A percentile compares a stretch with the other conserved stretches of the same genome.
phyloP scores from a whole-genome alignment of 1,139 yeast species.

The Schizosaccharomyces versatilis region DNA sequence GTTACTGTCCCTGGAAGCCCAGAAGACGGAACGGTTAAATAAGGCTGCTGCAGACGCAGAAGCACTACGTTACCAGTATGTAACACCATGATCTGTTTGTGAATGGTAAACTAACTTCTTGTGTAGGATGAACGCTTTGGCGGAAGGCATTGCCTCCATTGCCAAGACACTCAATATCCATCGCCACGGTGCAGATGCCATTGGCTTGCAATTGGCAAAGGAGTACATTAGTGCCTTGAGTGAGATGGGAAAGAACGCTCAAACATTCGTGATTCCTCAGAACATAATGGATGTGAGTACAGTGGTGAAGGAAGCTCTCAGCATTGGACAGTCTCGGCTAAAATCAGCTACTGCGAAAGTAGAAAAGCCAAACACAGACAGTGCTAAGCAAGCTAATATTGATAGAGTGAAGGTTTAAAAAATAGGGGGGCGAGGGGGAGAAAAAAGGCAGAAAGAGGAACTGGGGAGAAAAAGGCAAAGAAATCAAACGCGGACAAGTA shows the following conservation, averaged over 20 bases:
- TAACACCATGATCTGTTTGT: not conserved
- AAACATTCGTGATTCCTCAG: slow-evolving; percentile 57
- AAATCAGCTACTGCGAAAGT: too few species aligned
- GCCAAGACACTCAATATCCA: slow-evolving; percentile 47
- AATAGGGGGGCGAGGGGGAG: too few species aligned
- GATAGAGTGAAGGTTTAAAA: too few species aligned
- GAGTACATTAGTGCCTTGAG: slow-evolving; percentile 67
- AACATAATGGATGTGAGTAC: slow-evolving; percentile 47
- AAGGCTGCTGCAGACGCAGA: slow-evolving; percentile 31
- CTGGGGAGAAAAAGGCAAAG: too few species aligned
- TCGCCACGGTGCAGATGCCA: slow-evolving; percentile 56
- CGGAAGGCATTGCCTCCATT: slow-evolving; percentile 41
- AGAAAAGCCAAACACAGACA: too few species aligned
- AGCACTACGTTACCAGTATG: slow-evolving; percentile 6
- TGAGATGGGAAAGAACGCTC: slow-evolving; percentile 60
- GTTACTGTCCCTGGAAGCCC: slow-evolving; percentile 52
- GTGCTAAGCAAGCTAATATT: too few species aligned
- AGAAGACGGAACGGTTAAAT: slow-evolving; percentile 38
- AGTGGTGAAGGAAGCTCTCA: slow-evolving; percentile 53
- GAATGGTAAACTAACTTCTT: slow-evolving; percentile 18
- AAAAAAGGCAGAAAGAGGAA: too few species aligned
- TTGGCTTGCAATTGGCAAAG: slow-evolving; percentile 58
- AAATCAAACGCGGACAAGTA: too few species aligned
- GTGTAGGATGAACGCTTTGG: slow-evolving; percentile 51
- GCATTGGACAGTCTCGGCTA: too few species aligned